Evolutionary conservation across 2,329 filamentous ascomycete genomes (phyloP).

Genomic region (Coniella vitis): DNA sequence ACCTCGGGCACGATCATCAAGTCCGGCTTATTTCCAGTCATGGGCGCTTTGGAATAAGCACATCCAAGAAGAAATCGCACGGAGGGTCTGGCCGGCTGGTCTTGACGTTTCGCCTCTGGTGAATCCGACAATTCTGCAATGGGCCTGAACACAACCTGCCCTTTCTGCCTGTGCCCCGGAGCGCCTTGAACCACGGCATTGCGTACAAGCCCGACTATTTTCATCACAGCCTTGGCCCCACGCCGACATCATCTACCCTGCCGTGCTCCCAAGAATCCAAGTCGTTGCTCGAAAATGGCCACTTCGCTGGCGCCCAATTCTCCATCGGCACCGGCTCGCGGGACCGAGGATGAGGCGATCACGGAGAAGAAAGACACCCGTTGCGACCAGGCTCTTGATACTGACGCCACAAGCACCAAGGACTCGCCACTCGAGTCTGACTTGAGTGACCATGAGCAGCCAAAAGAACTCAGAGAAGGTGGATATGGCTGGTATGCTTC

Average conservation of each 20-base stretch:
- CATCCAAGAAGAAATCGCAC: no score
- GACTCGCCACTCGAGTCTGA: conserved; percentile 17
- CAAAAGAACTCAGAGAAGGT: conserved; percentile 40
- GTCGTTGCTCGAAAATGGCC: background rate
- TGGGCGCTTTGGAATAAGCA: no score
- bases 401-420: conserved; percentile 1
- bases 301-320: background rate
- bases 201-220: background rate
- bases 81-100: no score
- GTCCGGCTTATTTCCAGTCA: background rate
- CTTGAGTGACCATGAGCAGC: conserved; percentile 18
- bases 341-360: background rate
- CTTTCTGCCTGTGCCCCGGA: background rate
- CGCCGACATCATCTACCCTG: background rate
- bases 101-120: background rate
- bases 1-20: background rate
- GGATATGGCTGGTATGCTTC: conserved; percentile 49
- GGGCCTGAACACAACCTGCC: background rate
- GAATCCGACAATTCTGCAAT: no score
- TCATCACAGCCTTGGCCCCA: no score
- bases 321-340: background rate
- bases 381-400: background rate
- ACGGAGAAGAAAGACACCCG: background rate
- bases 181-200: background rate
- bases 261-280: no score